Conservation (phyloP, 2,329 filamentous ascomycete genomes). For the Ascochyta lentis region DNA sequence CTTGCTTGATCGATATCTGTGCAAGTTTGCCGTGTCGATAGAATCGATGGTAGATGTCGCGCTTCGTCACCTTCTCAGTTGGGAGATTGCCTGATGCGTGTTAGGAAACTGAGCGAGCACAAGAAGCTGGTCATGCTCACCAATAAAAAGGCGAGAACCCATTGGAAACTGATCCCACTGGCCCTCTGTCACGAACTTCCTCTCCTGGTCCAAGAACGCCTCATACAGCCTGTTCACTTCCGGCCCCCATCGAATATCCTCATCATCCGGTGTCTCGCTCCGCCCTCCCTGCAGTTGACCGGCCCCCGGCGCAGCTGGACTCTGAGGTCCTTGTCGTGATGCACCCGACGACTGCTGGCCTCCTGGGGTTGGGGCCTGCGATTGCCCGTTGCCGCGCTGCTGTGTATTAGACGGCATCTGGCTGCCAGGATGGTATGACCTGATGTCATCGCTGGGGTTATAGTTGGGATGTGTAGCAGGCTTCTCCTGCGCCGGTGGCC, state of each 20-base stretch:
- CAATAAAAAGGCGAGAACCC: slow-evolving; percentile 80
- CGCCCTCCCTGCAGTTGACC: slow-evolving; percentile 33
- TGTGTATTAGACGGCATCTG: slow-evolving; percentile 46
- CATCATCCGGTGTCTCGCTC: slow-evolving; percentile 49
- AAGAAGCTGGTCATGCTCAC: slow-evolving; percentile 55
- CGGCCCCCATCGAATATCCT: slow-evolving; percentile 59
- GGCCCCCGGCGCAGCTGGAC: slow-evolving; percentile 37
- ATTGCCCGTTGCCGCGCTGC: slow-evolving; percentile 33
- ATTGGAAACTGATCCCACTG: slow-evolving; percentile 83
- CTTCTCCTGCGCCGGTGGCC: slow-evolving; percentile 58
- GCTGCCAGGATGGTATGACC: slow-evolving; percentile 58
- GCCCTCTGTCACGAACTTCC: slow-evolving; percentile 76
- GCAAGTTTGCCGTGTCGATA: slow-evolving; percentile 83
- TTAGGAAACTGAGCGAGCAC: slow-evolving; percentile 17
- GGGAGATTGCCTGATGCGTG: slow-evolving; percentile 77
- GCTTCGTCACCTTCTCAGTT: slow-evolving; percentile 90
- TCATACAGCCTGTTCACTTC: slow-evolving; percentile 74
- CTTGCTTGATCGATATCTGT: slow-evolving; percentile 95
- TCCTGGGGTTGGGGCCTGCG: slow-evolving; percentile 33
- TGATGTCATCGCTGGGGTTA: slow-evolving; percentile 56
- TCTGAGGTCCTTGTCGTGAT: slow-evolving; percentile 34
- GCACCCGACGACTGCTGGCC: slow-evolving; percentile 23
- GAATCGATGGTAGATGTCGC: slow-evolving; percentile 92
- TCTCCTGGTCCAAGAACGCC: slow-evolving; percentile 74
- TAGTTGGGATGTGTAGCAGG: slow-evolving; percentile 57